Evolutionary conservation across 148 eudicot genomes (phyloP).

Genomic region (Silene uniflora): DNA sequence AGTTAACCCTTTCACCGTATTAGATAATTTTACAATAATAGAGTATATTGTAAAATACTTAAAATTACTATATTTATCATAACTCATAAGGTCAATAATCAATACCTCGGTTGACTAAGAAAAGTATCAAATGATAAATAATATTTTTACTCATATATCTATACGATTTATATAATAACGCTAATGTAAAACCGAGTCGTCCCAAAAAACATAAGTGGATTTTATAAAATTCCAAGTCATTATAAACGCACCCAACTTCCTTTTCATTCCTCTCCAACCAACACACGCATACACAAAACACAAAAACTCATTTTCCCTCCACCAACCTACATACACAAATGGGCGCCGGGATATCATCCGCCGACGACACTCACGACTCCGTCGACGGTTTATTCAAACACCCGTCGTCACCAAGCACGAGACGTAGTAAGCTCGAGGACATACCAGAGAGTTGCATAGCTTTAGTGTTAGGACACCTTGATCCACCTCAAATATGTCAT

Average conservation of each 20-base stretch:
- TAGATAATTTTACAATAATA: too few relatives aligned
- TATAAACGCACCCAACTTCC: constrained; percentile 4
- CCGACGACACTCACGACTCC: background rate
- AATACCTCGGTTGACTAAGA: too few relatives aligned
- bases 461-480: constrained; percentile 49
- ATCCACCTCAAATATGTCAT: constrained; percentile 79
- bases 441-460: constrained; percentile 87
- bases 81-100: too few relatives aligned
- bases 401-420: background rate
- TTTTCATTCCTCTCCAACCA: constrained; percentile 1
- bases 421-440: constrained; percentile 53
- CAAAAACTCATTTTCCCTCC: background rate
- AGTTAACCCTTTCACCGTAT: too few relatives aligned
- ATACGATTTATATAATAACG: too few relatives aligned
- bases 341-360: constrained; percentile 24
- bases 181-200: too few relatives aligned
- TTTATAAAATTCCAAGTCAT: background rate
- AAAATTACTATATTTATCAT: too few relatives aligned
- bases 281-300: background rate
- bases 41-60: too few relatives aligned
- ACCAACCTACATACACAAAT: constrained; percentile 4
- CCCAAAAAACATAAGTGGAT: constrained; percentile 5
- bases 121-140: too few relatives aligned
- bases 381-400: background rate
- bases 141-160: too few relatives aligned